These are phyloP conservation scores for Anthostomella pinea DNA, from an alignment of 2,329 filamentous ascomycete species.

Conservation along the genomic window DNA sequence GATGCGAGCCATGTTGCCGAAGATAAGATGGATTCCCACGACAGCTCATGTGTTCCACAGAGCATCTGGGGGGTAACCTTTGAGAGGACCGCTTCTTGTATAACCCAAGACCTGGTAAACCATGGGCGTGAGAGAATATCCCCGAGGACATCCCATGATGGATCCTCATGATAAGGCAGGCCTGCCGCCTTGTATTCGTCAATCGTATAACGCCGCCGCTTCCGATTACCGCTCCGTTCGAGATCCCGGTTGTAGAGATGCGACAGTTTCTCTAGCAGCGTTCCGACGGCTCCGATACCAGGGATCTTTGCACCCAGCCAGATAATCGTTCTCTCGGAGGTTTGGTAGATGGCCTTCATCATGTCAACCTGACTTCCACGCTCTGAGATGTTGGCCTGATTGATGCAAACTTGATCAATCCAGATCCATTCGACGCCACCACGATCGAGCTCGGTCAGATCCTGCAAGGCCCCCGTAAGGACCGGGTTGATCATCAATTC, in stretches of 20 bases:
- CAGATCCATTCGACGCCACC: constrained; percentile 3
- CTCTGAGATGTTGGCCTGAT: constrained; percentile 1
- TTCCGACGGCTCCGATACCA: background rate
- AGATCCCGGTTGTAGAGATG: constrained; percentile 1
- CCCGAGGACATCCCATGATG: constrained; percentile 1
- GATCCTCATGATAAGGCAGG: background rate
- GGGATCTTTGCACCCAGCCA: background rate
- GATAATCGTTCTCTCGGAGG: constrained; percentile 5
- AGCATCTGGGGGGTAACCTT: background rate
- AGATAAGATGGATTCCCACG: constrained; percentile 1
- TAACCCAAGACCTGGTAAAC: constrained; percentile 4
- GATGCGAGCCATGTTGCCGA: constrained; percentile 1
- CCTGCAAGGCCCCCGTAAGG: background rate
- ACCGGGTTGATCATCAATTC: background rate
- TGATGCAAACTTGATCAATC: constrained; percentile 6
- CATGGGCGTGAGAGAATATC: constrained; percentile 5
- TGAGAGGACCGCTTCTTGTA: constrained; percentile 5
- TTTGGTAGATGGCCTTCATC: constrained; percentile 7
- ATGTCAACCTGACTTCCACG: constrained; percentile 4
- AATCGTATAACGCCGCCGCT: constrained; percentile 1
- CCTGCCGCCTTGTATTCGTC: background rate
- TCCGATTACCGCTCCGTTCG: background rate
- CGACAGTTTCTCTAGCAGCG: background rate
- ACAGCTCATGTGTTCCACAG: background rate
- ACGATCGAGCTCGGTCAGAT: background rate